phyloP scores from a whole-genome alignment of 2,329 filamentous ascomycete genomes.

The Diaporthe citrichinensis region DNA sequence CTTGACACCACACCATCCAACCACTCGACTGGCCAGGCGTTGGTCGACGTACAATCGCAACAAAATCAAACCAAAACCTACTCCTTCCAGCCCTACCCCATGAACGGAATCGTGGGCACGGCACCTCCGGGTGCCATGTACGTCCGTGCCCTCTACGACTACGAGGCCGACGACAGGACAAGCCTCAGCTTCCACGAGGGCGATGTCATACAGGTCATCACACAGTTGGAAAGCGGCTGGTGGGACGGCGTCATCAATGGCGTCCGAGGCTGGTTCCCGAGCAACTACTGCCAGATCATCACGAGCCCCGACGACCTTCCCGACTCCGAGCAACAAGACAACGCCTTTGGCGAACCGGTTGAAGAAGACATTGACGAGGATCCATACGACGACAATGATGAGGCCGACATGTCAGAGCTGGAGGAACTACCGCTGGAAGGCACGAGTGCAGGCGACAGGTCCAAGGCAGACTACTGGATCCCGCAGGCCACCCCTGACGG shows the following conservation, averaged over 20 bases:
- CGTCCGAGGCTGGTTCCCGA: constrained; percentile 98
- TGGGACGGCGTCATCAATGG: constrained; percentile 99
- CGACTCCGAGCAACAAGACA: constrained; percentile 74
- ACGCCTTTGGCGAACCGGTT: constrained; percentile 70
- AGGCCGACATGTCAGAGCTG: constrained; percentile 57
- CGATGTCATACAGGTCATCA: constrained; percentile 98
- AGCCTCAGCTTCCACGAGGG: constrained; percentile 97
- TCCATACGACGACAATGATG: constrained; percentile 72
- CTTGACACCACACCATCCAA: constrained; percentile 42
- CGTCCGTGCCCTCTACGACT: constrained; percentile 96
- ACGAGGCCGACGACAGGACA: constrained; percentile 96
- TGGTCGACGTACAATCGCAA: constrained; percentile 43
- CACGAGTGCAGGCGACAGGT: constrained; percentile 73
- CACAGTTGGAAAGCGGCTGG: constrained; percentile 97
- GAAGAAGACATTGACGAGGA: constrained; percentile 64
- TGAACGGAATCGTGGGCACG: constrained; percentile 74
- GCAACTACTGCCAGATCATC: constrained; percentile 96
- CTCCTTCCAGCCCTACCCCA: constrained; percentile 52
- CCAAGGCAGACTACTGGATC: constrained; percentile 97
- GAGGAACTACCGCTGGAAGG: constrained; percentile 77
- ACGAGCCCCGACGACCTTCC: constrained; percentile 80
- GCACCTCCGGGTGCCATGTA: constrained; percentile 81
- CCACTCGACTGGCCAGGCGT: constrained; percentile 38
- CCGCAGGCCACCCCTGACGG: constrained; percentile 96
- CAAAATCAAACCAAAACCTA: constrained; percentile 46